Evolutionary conservation across 768 basidiomycete genomes (phyloP), one percentile per base, ranked within the genome.

Genomic region (Candolleomyces aberdarensis): DNA sequence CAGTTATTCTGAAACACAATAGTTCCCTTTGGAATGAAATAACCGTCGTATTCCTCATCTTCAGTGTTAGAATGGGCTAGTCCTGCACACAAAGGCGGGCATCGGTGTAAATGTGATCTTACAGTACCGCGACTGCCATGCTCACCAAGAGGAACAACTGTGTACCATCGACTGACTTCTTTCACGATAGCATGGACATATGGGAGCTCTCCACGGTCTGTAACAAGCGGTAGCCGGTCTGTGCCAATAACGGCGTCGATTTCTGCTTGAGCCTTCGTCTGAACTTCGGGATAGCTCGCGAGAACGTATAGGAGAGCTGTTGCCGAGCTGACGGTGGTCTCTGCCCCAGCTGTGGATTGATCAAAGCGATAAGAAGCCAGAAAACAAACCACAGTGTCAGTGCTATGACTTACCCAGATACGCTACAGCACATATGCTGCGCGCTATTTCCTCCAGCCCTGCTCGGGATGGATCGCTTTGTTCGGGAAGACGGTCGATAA

Each of bases 1-100:
- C 74, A 77, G 19, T 71, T 71, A 62, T 80, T 80, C 1, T 70
- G 70, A 20, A 80, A 67, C 54, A 80, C 66, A 53, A 76, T 69
- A 7, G 78, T 72, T 26, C 77, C 80, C 64, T 75, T 72, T 7
- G 79, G 74, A 31, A 80, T 79, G 46, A 71, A 63, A 57, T 71
- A 70, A 13, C 73, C 74, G 15, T 75, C 65, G 60, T 80, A 80
- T 14, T 74, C 61, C 54, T 79, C 79, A 56, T 78, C 76, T 39
- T 74, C 63, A 19, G 69, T 65, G 3, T 63, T 65, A 19, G 67
- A 66, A 49, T 76, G 76, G 5, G 70, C 70, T 20, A 72, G 57
- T 6, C 70, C 74, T 75, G 26, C 32, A n/a, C n/a, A n/a, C n/a
- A 59, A 13, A 19, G 31, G 32, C 17, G 48, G 29, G 26, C 26